Conservation (phyloP, 257 asterid species). For the Solanum sitiens region DNA sequence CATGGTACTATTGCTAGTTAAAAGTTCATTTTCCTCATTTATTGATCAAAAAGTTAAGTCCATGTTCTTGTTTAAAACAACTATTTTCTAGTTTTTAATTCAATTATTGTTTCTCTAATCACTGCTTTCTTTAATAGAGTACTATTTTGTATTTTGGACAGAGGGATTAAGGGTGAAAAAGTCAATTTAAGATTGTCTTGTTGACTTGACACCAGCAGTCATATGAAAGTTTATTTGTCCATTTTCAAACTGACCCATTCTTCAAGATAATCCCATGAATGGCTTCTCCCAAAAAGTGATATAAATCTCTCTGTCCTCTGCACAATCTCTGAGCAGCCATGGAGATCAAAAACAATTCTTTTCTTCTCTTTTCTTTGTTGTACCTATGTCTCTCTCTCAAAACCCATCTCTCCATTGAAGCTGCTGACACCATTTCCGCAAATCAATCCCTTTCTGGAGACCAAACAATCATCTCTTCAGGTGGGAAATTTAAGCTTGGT, state of each 20-base stretch:
- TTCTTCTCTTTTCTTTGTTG: neutral
- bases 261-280: neutral
- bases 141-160: neutral
- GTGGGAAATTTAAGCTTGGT: conserved; percentile 26
- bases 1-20: neutral
- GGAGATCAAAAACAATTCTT: neutral
- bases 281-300: neutral
- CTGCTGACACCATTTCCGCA: conserved; percentile 28
- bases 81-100: neutral
- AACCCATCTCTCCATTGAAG: conserved; percentile 8
- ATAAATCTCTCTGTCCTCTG: neutral
- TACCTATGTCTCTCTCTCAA: neutral
- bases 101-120: neutral
- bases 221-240: neutral
- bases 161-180: neutral
- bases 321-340: conserved; percentile 3
- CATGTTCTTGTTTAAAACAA: neutral
- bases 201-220: neutral
- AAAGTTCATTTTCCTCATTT: neutral
- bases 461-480: conserved; percentile 20
- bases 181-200: neutral
- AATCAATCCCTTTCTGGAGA: conserved; percentile 29
- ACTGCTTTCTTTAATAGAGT: neutral
- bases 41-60: neutral
- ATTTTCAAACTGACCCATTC: neutral